These are phyloP conservation scores for Sporothrix brasiliensis DNA, from an alignment of 2,329 filamentous ascomycete genomes.

Conservation along the genomic window DNA sequence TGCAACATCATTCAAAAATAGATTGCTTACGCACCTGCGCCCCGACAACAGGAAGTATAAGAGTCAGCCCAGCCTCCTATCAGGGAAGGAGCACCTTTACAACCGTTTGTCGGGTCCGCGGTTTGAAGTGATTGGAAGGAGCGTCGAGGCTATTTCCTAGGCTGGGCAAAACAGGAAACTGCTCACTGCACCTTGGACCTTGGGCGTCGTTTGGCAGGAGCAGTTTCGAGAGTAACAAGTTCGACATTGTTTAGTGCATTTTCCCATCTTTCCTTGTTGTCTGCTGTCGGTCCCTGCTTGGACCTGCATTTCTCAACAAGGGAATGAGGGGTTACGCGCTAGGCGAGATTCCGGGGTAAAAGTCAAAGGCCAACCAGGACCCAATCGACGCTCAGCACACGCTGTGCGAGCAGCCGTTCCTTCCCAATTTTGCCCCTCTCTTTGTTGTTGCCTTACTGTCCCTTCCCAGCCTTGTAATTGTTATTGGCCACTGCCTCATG, in stretches of 20 bases:
- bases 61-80: slow-evolving; percentile 1
- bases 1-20: not conserved
- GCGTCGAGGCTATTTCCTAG: not conserved
- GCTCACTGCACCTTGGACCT: not conserved
- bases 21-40: slow-evolving; percentile 10
- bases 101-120: not conserved
- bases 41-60: not conserved
- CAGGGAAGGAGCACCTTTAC: not conserved
- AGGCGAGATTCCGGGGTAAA: not conserved
- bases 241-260: not conserved
- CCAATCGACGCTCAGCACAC: not conserved
- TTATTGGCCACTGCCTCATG: too few relatives aligned
- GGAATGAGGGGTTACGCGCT: slow-evolving; percentile 14
- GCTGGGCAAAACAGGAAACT: not conserved
- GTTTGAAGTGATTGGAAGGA: not conserved
- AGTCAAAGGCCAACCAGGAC: not conserved
- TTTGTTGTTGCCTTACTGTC: not conserved
- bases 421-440: slow-evolving; percentile 15
- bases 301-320: not conserved
- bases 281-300: not conserved
- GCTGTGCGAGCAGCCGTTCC: not conserved
- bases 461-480: slow-evolving; percentile 5
- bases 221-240: not conserved
- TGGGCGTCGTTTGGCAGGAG: not conserved
- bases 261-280: not conserved